Evolutionary conservation across 305 asterid genomes (phyloP), one percentile per base, ranked within the genome.

Genomic region (Striga hermonthica): DNA sequence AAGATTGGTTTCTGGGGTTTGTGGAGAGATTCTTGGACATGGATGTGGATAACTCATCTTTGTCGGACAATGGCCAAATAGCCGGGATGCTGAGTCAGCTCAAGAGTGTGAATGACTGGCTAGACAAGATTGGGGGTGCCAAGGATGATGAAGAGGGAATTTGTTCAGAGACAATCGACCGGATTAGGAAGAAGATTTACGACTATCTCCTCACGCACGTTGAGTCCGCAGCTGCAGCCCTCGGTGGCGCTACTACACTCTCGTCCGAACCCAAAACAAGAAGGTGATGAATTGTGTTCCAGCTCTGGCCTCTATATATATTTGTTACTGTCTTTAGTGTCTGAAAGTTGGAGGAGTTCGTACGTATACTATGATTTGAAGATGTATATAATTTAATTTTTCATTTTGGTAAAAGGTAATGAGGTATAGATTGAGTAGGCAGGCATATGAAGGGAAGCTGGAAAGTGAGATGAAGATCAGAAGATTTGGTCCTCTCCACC

Each of bases 161-260:
- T 52, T 77, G 89, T 1, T 48, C 82, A 0, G 96, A 88, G 75
- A 90, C 92, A 0, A 74, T 84, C 0, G 95, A 90, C 60, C 80
- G 97, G 80, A 90, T 93, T 73, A 76, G 97, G 59, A 93, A 93
- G 83, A 93, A 90, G 88, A 93, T 90, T 34, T 93, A 93, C 3
- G 99, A 90, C 79, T 90, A 93, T 78, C 95, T 93, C 70, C 96
- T 93, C 55, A 93, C 96, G 0, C 99, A 93, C 15, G 97, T 93
- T 0, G 99, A 93, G 71, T 90, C 96, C 54, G 97, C 97, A 28
- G 98, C 98, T 5, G 94, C 95, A 9, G 98, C 97, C 34, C 90
- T 88, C 66, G 97, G 94, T 36, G 82, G 88, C 48, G 80, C 87
- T 45, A 35, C 86, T 3, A 86, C 79, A 65, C 43, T 81, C 11